phyloP scores from a whole-genome alignment of 805 yeast genomes.

The Yarrowia sp. region DNA sequence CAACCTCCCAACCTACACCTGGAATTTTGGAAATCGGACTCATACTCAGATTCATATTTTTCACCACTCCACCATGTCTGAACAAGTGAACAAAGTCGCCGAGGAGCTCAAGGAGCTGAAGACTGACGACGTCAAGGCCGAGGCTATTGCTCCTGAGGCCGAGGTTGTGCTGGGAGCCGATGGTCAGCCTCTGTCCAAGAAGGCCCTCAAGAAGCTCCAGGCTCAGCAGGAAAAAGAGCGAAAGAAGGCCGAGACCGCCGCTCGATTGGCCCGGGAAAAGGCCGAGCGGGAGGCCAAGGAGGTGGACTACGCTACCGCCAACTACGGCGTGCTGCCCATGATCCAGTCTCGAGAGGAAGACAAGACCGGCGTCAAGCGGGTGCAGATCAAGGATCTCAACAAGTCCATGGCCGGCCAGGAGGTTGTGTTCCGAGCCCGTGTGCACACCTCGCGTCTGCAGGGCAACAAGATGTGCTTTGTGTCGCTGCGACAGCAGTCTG shows the following conservation, averaged over 20 bases:
- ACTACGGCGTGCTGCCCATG: slow-evolving; percentile 89
- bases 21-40: too few species aligned
- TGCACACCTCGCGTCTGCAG: slow-evolving; percentile 92
- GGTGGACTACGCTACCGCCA: slow-evolving; percentile 83
- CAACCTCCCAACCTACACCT: too few species aligned
- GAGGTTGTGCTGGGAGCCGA: slow-evolving; percentile 62
- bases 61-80: slow-evolving; percentile 42
- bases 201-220: slow-evolving; percentile 92
- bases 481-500: slow-evolving; percentile 88
- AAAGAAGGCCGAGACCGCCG: slow-evolving; percentile 93
- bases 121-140: slow-evolving; percentile 30
- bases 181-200: slow-evolving; percentile 89
- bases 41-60: background rate
- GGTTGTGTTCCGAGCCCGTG: slow-evolving; percentile 89
- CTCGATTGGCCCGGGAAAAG: slow-evolving; percentile 82
- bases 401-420: slow-evolving; percentile 73
- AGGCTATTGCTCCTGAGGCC: slow-evolving; percentile 41
- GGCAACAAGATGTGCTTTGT: slow-evolving; percentile 94
- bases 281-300: slow-evolving; percentile 79
- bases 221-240: slow-evolving; percentile 84
- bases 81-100: slow-evolving; percentile 44
- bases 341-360: slow-evolving; percentile 67
- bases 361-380: slow-evolving; percentile 71
- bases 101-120: slow-evolving; percentile 42
- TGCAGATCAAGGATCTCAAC: slow-evolving; percentile 59